These are phyloP conservation scores for Pythium vanterpoolii DNA, from an alignment of 352 stramenopile species.

Conservation along the genomic window DNA sequence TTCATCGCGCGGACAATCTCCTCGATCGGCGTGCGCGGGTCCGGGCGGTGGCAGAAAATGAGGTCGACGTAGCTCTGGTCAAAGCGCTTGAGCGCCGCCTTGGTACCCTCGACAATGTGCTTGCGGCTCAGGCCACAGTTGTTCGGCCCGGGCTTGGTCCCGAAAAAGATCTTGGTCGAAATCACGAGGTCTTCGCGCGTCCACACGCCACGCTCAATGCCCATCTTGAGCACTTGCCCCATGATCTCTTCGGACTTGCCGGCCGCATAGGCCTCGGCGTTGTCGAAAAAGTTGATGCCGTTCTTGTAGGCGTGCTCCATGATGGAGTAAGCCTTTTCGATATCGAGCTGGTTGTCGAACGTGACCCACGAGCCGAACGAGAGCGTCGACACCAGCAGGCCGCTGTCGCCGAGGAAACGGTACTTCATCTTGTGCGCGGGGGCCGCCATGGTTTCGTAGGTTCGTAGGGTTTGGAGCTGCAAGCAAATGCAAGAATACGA, in stretches of 20 bases:
- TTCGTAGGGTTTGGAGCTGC: neutral
- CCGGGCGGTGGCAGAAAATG: constrained; percentile 60
- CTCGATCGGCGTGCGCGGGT: constrained; percentile 31
- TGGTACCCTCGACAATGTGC: constrained; percentile 32
- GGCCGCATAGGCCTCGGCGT: constrained; percentile 45
- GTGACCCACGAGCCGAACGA: constrained; percentile 48
- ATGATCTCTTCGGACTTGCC: constrained; percentile 43
- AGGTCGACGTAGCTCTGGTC: constrained; percentile 56
- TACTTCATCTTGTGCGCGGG: constrained; percentile 40
- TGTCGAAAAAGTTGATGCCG: constrained; percentile 68
- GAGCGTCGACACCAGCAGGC: constrained; percentile 43
- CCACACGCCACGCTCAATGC: constrained; percentile 36
- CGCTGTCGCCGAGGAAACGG: constrained; percentile 43
- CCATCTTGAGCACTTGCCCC: constrained; percentile 43
- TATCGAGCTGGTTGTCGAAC: constrained; percentile 43
- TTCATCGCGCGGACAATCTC: constrained; percentile 26
- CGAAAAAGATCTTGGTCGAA: constrained; percentile 65
- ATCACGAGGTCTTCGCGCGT: constrained; percentile 55
- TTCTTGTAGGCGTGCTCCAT: constrained; percentile 52
- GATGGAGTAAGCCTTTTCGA: constrained; percentile 46
- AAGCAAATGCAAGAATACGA: neutral
- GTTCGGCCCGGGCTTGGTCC: constrained; percentile 34
- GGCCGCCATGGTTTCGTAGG: neutral
- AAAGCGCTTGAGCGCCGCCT: constrained; percentile 51
- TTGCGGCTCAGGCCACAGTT: constrained; percentile 29